phyloP scores from a whole-genome alignment of 208 protist genomes.

The Wallacemonas sp. region DNA sequence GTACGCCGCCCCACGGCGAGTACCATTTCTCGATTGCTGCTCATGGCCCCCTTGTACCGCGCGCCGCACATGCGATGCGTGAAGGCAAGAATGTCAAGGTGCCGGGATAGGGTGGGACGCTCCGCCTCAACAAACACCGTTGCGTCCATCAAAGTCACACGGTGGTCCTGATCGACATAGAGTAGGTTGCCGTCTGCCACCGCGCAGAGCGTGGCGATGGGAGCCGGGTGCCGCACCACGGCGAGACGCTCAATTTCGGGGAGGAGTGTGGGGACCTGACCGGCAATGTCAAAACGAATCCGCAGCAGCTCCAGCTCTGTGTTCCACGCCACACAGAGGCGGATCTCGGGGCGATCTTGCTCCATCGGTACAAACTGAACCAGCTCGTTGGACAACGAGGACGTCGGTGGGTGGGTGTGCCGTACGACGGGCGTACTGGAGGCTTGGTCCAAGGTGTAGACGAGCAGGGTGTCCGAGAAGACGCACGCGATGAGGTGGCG shows the following conservation, averaged over 20 bases:
- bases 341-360: constrained; percentile 21
- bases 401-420: constrained; percentile 31
- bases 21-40: constrained; percentile 26
- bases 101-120: constrained; percentile 22
- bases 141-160: constrained; percentile 54
- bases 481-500: constrained; percentile 53
- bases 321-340: constrained; percentile 60
- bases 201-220: constrained; percentile 43
- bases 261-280: neutral
- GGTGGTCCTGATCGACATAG: constrained; percentile 42
- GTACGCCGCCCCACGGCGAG: constrained; percentile 38
- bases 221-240: constrained; percentile 24
- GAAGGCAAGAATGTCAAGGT: constrained; percentile 42
- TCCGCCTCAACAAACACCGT: constrained; percentile 60
- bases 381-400: constrained; percentile 31
- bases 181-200: constrained; percentile 42
- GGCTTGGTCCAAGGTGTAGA: constrained; percentile 42
- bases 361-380: constrained; percentile 47
- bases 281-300: constrained; percentile 28
- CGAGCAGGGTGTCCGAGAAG: constrained; percentile 37
- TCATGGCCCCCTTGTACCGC: constrained; percentile 39
- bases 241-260: constrained; percentile 37
- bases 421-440: constrained; percentile 31
- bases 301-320: constrained; percentile 58
- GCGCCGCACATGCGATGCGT: constrained; percentile 26